These are phyloP conservation scores for Trichoderma parareesei DNA, from an alignment of 495 filamentous ascomycete species.

Conservation along the genomic window DNA sequence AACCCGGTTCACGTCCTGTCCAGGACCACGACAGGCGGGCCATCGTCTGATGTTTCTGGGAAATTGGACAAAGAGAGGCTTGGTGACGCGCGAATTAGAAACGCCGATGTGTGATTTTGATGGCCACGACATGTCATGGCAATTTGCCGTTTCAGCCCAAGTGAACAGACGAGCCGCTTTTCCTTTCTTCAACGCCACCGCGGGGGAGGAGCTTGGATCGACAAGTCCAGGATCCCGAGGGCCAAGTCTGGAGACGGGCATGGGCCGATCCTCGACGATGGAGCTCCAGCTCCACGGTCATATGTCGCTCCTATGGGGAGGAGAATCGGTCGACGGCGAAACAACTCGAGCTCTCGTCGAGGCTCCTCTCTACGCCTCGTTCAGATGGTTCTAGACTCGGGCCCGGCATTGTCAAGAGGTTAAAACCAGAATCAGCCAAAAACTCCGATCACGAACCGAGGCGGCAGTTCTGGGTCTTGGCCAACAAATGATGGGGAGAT, in stretches of 20 bases:
- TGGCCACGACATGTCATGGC: neutral
- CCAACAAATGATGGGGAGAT: neutral
- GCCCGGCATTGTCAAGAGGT: neutral
- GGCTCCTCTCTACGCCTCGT: too few relatives aligned
- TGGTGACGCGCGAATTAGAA: neutral
- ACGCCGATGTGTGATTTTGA: neutral
- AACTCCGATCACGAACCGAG: neutral
- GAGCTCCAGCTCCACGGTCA: too few relatives aligned
- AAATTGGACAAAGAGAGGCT: too few relatives aligned
- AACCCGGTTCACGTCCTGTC: neutral
- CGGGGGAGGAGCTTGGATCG: constrained; percentile 3
- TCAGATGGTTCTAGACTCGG: neutral
- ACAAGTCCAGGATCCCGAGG: neutral
- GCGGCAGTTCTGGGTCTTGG: neutral
- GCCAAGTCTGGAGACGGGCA: too few relatives aligned
- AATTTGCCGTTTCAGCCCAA: constrained; percentile 5
- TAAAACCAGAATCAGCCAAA: neutral
- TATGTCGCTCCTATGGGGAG: neutral
- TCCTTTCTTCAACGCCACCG: neutral
- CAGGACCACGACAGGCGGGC: neutral
- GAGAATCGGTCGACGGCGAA: neutral
- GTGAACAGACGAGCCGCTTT: neutral
- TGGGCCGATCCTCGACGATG: too few relatives aligned
- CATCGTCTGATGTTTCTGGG: neutral
- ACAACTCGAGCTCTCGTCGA: neutral